Evolutionary conservation across 1,139 yeast species (phyloP), one percentile per base, ranked within the genome.

Genomic region (Zygosaccharomyces pseudobailii): DNA sequence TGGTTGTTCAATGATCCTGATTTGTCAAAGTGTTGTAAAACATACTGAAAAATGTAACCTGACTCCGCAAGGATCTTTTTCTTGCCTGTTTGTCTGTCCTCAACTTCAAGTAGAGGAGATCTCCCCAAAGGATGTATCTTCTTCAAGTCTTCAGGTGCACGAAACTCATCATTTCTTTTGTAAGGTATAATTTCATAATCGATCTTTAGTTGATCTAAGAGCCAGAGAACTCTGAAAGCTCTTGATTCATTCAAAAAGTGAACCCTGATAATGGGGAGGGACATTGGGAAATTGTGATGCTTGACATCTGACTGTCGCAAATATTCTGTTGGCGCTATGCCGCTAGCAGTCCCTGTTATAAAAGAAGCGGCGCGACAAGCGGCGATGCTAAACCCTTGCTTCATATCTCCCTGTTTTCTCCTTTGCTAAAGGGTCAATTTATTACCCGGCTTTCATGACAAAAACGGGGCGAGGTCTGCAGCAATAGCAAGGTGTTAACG

Each of bases 41-140:
- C 54, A 55, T 73, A 75, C 52, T 70, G 76, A 42, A 75, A 66
- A 10, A 78, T 77, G 40, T 66, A 65, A 0, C 82, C 82, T 45
- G 74, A 70, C 56, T 78, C 82, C 4, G 73, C 74, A 34, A 77
- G 62, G 43, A 52, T 56, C 52, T 47, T 65, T 65, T 53, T 46
- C 44, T 54, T 40, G 49, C 56, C 51, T 40, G 59, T 48, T 33
- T 61, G 62, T 35, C 68, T 64, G n/a, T 82, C 80, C 57, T 76
- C 76, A 25, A 79, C 69, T 47, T 76, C 79, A 39, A 79, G 61
- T 4, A 80, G 61, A 0, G 87, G 86, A 1, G 79, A 67, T 56
- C 78, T 78, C 0, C 84, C 85, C 27, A 75, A 60, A 4, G 83
- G 82, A 55, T 80, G 84, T 7, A 79, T 71, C 36, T 74, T 70